phyloP scores from a whole-genome alignment of 768 basidiomycete species.

The Sarcodon sp. region DNA sequence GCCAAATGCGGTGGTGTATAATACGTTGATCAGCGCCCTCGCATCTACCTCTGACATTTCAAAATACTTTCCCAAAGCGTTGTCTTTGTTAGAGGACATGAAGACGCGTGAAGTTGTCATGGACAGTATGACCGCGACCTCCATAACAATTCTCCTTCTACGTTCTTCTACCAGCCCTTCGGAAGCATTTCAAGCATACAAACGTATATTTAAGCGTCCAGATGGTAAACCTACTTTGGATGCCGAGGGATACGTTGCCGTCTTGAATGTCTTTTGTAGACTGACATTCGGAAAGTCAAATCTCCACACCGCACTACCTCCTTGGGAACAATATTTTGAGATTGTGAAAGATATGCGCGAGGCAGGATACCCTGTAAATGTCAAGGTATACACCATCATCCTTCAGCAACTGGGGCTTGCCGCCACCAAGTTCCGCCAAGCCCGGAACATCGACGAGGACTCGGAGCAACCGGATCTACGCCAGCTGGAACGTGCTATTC shows the following conservation, averaged over 20 bases:
- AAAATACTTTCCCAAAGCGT: conserved; percentile 34
- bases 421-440: conserved; percentile 14
- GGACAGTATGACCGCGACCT: conserved; percentile 31
- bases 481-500: conserved; percentile 21
- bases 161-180: conserved; percentile 36
- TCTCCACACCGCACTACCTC: conserved; percentile 6
- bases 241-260: conserved; percentile 44
- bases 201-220: conserved; percentile 18
- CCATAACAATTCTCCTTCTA: conserved; percentile 57
- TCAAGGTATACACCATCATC: conserved; percentile 55
- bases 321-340: conserved; percentile 46
- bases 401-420: conserved; percentile 39
- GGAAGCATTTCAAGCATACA: conserved; percentile 56
- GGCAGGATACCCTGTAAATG: conserved; percentile 42
- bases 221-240: conserved; percentile 24
- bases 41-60: conserved; percentile 26
- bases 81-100: conserved; percentile 57
- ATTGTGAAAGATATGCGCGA: conserved; percentile 74
- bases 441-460: conserved; percentile 8
- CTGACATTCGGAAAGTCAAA: conserved; percentile 32
- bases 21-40: conserved; percentile 21
- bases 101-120: conserved; percentile 30
- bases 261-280: conserved; percentile 51
- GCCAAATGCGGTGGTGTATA: conserved; percentile 39
- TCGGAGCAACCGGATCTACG: conserved; percentile 22